A percentile compares a stretch with the other conserved stretches of the same genome.
phyloP scores from a whole-genome alignment of 148 eudicot species.

The Rhododendron griersonianum region DNA sequence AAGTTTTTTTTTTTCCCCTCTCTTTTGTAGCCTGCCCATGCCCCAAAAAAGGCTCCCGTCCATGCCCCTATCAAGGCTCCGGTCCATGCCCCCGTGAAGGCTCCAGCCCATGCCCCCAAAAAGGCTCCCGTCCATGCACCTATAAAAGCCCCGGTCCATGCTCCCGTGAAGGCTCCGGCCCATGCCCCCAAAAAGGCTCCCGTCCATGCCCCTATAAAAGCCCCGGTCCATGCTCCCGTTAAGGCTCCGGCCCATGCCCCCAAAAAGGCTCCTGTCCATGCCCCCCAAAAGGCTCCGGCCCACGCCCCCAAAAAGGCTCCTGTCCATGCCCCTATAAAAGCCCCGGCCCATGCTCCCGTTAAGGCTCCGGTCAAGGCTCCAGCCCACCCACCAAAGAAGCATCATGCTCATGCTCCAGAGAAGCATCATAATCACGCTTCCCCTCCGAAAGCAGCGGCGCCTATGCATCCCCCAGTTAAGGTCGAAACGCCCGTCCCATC shows the following conservation, averaged over 20 bases:
- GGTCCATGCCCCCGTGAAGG: neutral
- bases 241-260: no score
- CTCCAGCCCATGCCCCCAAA: neutral
- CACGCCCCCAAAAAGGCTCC: no score
- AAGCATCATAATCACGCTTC: neutral
- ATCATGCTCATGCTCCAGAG: neutral
- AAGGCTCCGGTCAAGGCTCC: neutral
- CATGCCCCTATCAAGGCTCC: neutral
- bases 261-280: no score
- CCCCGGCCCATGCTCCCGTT: neutral
- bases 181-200: neutral
- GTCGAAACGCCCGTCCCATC: neutral
- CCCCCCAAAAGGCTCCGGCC: no score
- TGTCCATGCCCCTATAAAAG: no score
- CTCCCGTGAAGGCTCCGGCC: accelerated
- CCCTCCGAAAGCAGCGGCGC: neutral
- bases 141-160: accelerated
- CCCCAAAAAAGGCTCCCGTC: no score
- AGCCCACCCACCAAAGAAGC: neutral
- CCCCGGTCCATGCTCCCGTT: no score
- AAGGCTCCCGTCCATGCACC: neutral
- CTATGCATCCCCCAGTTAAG: neutral
- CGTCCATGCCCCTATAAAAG: no score
- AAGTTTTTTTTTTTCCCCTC: neutral
- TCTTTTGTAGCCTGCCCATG: neutral